Base-by-base conservation (phyloP, 805 yeast genomes). In the Lachancea lanzarotensis region DNA sequence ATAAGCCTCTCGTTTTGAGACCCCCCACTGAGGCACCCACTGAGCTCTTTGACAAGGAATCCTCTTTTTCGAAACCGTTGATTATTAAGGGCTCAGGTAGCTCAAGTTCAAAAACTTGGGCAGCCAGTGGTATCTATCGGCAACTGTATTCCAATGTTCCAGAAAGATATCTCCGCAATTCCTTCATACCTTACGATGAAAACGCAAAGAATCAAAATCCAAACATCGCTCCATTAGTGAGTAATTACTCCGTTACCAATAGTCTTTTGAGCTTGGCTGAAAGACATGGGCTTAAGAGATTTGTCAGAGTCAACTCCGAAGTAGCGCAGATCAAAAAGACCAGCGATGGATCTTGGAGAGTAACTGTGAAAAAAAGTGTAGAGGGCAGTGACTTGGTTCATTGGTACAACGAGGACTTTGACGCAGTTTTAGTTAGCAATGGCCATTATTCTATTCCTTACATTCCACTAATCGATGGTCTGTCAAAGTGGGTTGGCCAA, bases 371-470 rank as follows among this genome's bases (percentile, higher is more conserved):
- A 18, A 19, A 32, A 10, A 33, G 38, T 12, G 56, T 56, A 1
- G 60, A 61, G 48, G 62, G 66, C 62, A 49, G 54, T 15, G 55
- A 44, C 1, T 39, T 49, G 2, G 3, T 26, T 6, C 18, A 15
- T 3, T 70, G 74, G 74, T 66, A 60, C 52, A 66, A 67, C 38
- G 65, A 69, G 35, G 50, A 38, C 3, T 70, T 62, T 47, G 75
- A 70, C 54, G 57, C 66, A 4, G 59, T 70, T 15, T 59, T 70
- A 10, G 66, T 68, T 12, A 64, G 71, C 25, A 60, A 63, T 9
- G 75, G 75, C 29, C 72, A 69, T 46, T 70, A 68, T 51, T 67
- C 68, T 33, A 59, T 69, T 19, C 75, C 75, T 4, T 62, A 48
- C 42, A 60, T 69, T 31, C 74, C 74, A 5, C 42, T 20, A 22